These are phyloP conservation scores for Fusarium chlamydosporum DNA, from an alignment of 2,329 filamentous ascomycete species.

Conservation along the genomic window DNA sequence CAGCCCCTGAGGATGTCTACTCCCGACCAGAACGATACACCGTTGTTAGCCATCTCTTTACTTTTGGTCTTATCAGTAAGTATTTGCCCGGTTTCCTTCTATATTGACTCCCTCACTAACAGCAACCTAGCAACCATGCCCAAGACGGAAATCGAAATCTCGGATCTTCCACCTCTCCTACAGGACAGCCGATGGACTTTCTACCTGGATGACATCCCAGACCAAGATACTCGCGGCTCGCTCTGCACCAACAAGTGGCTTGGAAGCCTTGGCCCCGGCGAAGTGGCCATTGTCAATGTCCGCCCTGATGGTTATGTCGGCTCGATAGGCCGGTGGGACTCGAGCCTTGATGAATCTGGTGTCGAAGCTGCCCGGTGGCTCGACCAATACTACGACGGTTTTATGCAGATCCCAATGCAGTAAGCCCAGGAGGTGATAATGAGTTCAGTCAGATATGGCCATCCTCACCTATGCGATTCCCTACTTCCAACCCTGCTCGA, in stretches of 20 bases:
- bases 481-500: conserved; percentile 11
- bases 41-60: conserved; percentile 76
- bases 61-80: conserved; percentile 76
- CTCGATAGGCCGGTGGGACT: conserved; percentile 69
- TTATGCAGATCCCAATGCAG: conserved; percentile 64
- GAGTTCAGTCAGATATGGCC: conserved; percentile 42
- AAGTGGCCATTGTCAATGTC: conserved; percentile 76
- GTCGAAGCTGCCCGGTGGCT: conserved; percentile 68
- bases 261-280: conserved; percentile 67
- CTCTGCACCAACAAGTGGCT: conserved; percentile 79
- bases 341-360: conserved; percentile 65
- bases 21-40: conserved; percentile 77
- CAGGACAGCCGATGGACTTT: conserved; percentile 78
- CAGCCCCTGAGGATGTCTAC: conserved; percentile 75
- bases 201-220: conserved; percentile 76
- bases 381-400: conserved; percentile 68
- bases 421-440: conserved; percentile 26
- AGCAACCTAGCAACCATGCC: conserved; percentile 66
- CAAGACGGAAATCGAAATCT: conserved; percentile 75
- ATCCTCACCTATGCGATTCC: conserved; percentile 32
- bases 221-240: conserved; percentile 66
- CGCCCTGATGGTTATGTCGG: conserved; percentile 82
- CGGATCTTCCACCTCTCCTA: conserved; percentile 72
- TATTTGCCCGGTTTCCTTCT: conserved; percentile 25
- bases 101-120: conserved; percentile 28